Base-by-base conservation (phyloP, 495 filamentous ascomycete species). In the Aspergillus nanangensis region DNA sequence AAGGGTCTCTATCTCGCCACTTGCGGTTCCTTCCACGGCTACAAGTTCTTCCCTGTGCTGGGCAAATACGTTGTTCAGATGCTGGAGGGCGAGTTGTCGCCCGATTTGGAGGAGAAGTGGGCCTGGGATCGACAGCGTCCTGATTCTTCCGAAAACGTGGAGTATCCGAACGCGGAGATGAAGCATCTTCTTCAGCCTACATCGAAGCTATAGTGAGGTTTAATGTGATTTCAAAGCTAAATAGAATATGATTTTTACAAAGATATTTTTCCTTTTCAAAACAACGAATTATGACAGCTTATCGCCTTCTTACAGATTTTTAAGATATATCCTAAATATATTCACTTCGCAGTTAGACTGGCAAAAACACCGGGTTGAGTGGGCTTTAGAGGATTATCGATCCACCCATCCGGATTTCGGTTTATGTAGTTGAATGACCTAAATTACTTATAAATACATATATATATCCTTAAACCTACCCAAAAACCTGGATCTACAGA, bases 11-110 rank as follows among this genome's bases (percentile, higher is more conserved):
- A 68, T 44, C 46, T 79, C 18, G 75, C 75, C 1, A 75, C 72
- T 0, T 71, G 72, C 23, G 76, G 76, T 17, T 69, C 69, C 8
- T 73, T 69, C 48, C 75, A 75, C 48, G 73, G 69, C 21, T 84
- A 66, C 63, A 84, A 84, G 55, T 83, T 84, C 62, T 65, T 82
- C 44, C 79, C 80, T 0, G 72, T 75, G 10, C 64, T 84, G 32
- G 80, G 80, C 13, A 67, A 76, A 20, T 81, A 83, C 51, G 73
- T 84, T 23, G 66, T 73, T 1, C 56, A 76, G 35, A 74, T 81
- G 77, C 56, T 84, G 8, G 62, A 75, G 15, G 74, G 69, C 3
- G 58, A 66, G 8, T 53, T 80, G 2, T 64, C 64, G 17, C 57
- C 63, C 1, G 71, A 72, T 13, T 44, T 74, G 36, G 54, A 40